Base-by-base conservation (phyloP, 495 filamentous ascomycete genomes). In the Amniculicola lignicola region DNA sequence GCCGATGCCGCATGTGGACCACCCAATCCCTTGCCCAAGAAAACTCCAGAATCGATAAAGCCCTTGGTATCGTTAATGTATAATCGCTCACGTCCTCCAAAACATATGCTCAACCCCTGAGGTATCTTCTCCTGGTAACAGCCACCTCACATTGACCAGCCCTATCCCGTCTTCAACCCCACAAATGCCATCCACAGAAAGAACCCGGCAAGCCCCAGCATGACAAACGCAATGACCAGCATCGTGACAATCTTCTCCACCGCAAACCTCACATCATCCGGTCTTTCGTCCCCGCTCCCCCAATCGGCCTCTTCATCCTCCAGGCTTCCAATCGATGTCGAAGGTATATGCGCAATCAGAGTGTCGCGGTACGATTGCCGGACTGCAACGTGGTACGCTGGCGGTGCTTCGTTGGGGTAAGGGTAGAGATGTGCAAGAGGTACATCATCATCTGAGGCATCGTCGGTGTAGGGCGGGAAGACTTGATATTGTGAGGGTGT, bases 401-500 rank as follows among this genome's bases (percentile, higher is more conserved):
- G 59, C 1, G 59, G 59, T 24, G 59, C 59, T 52, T 62, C 59
- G 29, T 40, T 53, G 12, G 58, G 44, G 28, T 39, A 51, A 5
- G 38, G 51, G 31, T 45, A 51, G 1, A 56, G 46, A 16, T 50
- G 24, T 24, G 58, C 46, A 22, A 56, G 55, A 10, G 55, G 55
- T 4, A 59, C 48, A 31, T 59, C 55, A 25, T 59, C 55, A 15
- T 56, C 57, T 33, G 27, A 11, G 16, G 36, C 6, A 1, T 18
- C 27, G 27, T 54, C 51, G 16, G 53, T 42, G 48, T 57, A 62
- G 4, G 46, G 42, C 4, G 41, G 15, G 28, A 35, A 40, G 21
- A 15, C n/a, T n/a, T n/a, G n/a, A n/a, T n/a, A n/a, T n/a, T n/a
- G n/a, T n/a, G n/a, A n/a, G n/a, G n/a, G n/a, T n/a, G n/a, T n/a